Base-by-base conservation (phyloP, 106 monocot species). In the Dactylorhiza incarnata region DNA sequence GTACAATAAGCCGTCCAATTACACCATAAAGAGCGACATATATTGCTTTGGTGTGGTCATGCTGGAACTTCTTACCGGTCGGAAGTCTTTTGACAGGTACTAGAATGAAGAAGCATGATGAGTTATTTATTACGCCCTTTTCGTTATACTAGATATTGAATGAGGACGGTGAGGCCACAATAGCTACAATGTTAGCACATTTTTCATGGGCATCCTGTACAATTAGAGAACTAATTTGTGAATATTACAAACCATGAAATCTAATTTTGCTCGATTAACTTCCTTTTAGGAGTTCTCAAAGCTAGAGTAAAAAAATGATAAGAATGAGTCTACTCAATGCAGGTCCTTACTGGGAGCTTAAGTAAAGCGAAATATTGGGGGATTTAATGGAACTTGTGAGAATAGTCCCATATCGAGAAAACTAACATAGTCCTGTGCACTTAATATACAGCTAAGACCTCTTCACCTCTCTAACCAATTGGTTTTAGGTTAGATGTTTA, bases 31-130 rank as follows among this genome's bases (percentile, higher is more conserved):
- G 73, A 73, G 50, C 24, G 73, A 73, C 24, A 24, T 50, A 22
- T 73, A 73, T n/a, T 49, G 73, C 73, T 73, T 73, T 73, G 73
- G 73, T 48, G 73, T 73, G 73, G 73, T 73, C 73, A 73, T 73
- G 73, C 43, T 73, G 73, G 73, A 73, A 50, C 49, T 73, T 0
- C 50, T 73, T 13, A 73, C 73, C 7, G 73, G 73, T 25, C 26
- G 73, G 50, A 50, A 73, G 73, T 49, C 73, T 73, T 73, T 73
- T 50, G 73, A 73, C 50, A 73, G 73, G 73, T 73, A 73, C 2
- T 29, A 5, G 7, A 69, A 45, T 43, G 45, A 45, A 45, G 5
- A 45, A 69, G 15, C 24, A 69, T 69, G 69, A 16, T 17, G 16
- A 45, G 6, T 17, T 46, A n/a, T 10, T 69, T n/a, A 5, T 5